Evolutionary conservation across 176 grass and related monocot genomes (phyloP).

Genomic region (Urochloa ruziziensis): DNA sequence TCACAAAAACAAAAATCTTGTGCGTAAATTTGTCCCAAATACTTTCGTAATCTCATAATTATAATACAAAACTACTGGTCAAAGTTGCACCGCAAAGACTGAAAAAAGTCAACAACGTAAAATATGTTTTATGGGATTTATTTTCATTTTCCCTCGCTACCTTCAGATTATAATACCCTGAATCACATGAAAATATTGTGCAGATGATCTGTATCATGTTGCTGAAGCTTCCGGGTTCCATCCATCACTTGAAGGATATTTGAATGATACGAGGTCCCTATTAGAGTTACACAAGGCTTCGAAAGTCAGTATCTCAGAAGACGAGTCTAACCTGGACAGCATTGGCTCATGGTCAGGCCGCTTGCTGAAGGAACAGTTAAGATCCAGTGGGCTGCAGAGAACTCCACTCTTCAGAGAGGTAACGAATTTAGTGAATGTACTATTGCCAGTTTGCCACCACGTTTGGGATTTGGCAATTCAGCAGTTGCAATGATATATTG

Average conservation of each 20-base stretch:
- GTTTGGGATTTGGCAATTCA: not conserved
- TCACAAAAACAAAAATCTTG: no score
- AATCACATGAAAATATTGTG: not conserved
- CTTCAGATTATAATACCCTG: not conserved
- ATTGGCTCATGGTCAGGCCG: constrained; percentile 52
- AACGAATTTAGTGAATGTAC: not conserved
- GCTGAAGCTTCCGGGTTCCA: constrained; percentile 31
- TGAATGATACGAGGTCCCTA: constrained; percentile 53
- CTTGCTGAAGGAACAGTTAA: constrained; percentile 48
- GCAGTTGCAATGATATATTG: not conserved
- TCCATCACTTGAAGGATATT: constrained; percentile 43
- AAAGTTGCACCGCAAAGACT: no score
- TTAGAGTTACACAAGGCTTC: constrained; percentile 80
- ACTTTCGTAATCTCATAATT: no score
- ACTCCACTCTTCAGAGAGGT: constrained; percentile 38
- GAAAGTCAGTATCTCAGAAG: constrained; percentile 41
- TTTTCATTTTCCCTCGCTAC: not conserved
- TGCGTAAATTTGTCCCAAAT: no score
- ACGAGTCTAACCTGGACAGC: constrained; percentile 47
- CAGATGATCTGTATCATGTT: constrained; percentile 46
- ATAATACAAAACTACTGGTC: no score
- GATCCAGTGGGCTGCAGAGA: not conserved
- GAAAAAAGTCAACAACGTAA: not conserved
- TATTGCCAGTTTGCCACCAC: not conserved
- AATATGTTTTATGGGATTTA: not conserved